Percentiles rank a stretch among this genome's conserved stretches.
phyloP scores from a whole-genome alignment of 2,329 filamentous ascomycete species.

The Botrytis hyacinthi region DNA sequence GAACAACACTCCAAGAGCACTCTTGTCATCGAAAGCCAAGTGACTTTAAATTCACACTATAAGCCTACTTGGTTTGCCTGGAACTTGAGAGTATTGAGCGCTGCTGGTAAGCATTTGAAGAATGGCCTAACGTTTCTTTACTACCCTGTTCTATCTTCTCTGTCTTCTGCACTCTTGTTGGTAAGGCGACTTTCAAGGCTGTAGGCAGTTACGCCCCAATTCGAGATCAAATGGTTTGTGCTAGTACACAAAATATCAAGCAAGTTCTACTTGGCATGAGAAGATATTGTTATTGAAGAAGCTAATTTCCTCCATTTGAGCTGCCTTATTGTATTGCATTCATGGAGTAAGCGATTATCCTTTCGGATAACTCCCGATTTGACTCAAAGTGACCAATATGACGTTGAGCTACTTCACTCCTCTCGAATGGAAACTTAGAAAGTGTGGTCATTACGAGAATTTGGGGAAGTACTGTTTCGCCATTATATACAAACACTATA shows the following conservation, averaged over 20 bases:
- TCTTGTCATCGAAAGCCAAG: background rate
- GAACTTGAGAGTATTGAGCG: background rate
- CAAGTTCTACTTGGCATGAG: background rate
- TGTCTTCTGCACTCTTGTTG: background rate
- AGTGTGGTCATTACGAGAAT: background rate
- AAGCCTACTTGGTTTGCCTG: background rate
- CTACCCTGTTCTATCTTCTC: background rate
- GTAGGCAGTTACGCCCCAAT: background rate
- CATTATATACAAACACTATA: background rate
- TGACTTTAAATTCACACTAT: background rate
- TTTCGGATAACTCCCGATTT: background rate
- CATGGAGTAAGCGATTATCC: too few species aligned
- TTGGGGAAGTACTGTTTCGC: background rate
- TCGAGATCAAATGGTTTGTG: background rate
- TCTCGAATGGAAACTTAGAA: background rate
- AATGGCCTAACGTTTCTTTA: accelerated
- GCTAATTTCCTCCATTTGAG: background rate
- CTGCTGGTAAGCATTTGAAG: background rate
- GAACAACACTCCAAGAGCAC: background rate
- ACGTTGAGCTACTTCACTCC: background rate
- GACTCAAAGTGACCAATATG: background rate
- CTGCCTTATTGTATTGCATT: background rate
- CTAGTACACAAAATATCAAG: background rate
- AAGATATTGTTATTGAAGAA: background rate
- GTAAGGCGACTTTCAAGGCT: background rate